Conservation (phyloP, 2,329 filamentous ascomycete species). For the Neophaeococcomyces aloes region DNA sequence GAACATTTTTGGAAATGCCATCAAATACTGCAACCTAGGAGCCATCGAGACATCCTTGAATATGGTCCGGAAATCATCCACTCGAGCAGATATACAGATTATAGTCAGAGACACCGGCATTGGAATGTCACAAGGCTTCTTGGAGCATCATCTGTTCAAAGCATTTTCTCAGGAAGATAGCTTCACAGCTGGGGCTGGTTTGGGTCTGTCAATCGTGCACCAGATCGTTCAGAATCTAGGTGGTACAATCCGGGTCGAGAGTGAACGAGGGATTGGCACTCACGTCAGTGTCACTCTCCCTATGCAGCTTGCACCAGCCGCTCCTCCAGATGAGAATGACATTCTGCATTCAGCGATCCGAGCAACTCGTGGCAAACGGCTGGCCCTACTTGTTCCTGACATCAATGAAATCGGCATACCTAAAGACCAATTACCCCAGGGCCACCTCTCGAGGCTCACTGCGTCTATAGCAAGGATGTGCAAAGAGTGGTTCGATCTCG, state of each 20-base stretch:
- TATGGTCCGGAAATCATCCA: conserved; percentile 18
- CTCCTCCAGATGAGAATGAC: not conserved
- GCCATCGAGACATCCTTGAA: conserved; percentile 31
- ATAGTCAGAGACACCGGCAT: conserved; percentile 25
- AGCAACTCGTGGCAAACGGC: conserved; percentile 2
- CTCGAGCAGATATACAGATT: conserved; percentile 16
- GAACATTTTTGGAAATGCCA: conserved; percentile 40
- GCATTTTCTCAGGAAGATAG: conserved; percentile 52
- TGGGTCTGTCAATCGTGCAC: conserved; percentile 51
- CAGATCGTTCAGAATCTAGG: conserved; percentile 24
- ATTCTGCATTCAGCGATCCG: conserved; percentile 1
- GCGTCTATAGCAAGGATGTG: conserved; percentile 5
- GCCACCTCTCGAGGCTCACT: conserved; percentile 4
- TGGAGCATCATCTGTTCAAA: conserved; percentile 34
- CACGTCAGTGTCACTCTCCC: conserved; percentile 9
- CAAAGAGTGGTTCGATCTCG: conserved; percentile 5
- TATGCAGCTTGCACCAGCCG: not conserved
- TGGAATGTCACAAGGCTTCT: conserved; percentile 23
- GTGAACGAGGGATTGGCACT: conserved; percentile 23
- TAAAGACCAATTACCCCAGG: not conserved
- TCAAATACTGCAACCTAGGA: conserved; percentile 38
- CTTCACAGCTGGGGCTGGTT: conserved; percentile 46
- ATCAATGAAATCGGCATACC: not conserved
- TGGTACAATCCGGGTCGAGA: conserved; percentile 24
- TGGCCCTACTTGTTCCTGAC: conserved; percentile 6